A percentile compares a stretch with the other conserved stretches of the same genome.
Conservation (phyloP, 768 basidiomycete species). For the Boletus rubroflammeus region DNA sequence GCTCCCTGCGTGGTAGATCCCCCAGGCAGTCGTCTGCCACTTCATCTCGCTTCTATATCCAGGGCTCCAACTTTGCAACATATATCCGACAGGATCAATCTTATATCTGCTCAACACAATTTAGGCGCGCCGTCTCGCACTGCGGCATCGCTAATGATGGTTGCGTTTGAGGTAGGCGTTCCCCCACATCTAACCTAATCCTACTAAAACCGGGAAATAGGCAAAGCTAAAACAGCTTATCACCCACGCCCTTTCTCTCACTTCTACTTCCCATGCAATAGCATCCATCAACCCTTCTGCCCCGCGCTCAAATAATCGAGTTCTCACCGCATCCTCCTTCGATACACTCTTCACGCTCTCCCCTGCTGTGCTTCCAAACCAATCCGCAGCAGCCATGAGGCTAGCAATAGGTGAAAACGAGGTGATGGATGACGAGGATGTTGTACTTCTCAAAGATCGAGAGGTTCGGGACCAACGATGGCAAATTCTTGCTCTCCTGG, state of each 20-base stretch:
- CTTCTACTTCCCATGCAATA: constrained; percentile 71
- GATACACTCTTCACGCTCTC: constrained; percentile 75
- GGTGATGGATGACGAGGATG: constrained; percentile 42
- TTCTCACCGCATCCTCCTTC: constrained; percentile 68
- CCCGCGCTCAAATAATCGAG: constrained; percentile 35
- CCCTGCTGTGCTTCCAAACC: constrained; percentile 75
- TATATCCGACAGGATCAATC: constrained; percentile 73
- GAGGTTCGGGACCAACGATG: constrained; percentile 68
- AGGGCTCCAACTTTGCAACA: constrained; percentile 73
- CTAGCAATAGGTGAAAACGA: constrained; percentile 57
- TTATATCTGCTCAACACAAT: constrained; percentile 77
- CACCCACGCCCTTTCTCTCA: constrained; percentile 73
- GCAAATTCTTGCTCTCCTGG: constrained; percentile 74
- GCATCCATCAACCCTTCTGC: constrained; percentile 66
- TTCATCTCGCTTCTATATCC: constrained; percentile 72
- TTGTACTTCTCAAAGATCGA: constrained; percentile 53
- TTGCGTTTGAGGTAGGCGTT: constrained; percentile 69
- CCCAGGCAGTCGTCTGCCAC: constrained; percentile 65
- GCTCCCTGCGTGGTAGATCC: constrained; percentile 42
- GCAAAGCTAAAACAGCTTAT: constrained; percentile 83
- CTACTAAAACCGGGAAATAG: constrained; percentile 34
- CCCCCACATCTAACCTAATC: background rate
- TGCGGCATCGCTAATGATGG: constrained; percentile 67
- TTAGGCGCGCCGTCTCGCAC: constrained; percentile 55
- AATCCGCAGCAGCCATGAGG: constrained; percentile 72